These are phyloP conservation scores for Leucocoprinus leucothites DNA, from an alignment of 768 basidiomycete genomes.

Conservation along the genomic window DNA sequence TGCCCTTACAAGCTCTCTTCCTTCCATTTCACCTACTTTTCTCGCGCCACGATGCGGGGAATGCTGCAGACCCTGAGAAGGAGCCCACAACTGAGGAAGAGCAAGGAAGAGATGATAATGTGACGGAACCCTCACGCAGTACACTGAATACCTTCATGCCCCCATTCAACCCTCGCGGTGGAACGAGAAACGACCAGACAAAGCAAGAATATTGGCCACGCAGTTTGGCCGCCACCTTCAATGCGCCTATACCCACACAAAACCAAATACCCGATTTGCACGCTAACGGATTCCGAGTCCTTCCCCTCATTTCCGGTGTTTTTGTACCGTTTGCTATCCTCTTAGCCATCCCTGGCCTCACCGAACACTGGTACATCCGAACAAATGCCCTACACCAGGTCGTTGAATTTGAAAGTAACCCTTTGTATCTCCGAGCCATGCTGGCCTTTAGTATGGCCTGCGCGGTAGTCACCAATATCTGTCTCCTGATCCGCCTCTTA, in stretches of 20 bases:
- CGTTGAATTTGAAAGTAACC: conserved; percentile 50
- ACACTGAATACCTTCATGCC: background rate
- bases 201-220: background rate
- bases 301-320: conserved; percentile 66
- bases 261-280: conserved; percentile 5
- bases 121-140: too few relatives aligned
- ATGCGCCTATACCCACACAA: background rate
- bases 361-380: conserved; percentile 69
- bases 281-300: conserved; percentile 46
- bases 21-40: background rate
- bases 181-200: background rate
- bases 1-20: background rate
- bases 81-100: background rate
- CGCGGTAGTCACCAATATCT: conserved; percentile 64
- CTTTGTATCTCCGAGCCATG: conserved; percentile 55
- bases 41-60: background rate
- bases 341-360: conserved; percentile 79
- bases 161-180: background rate
- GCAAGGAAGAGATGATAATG: background rate
- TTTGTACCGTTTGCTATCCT: conserved; percentile 75
- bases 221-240: background rate
- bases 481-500: conserved; percentile 67
- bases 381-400: conserved; percentile 40
- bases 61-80: background rate
- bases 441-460: conserved; percentile 66